These are phyloP conservation scores for Pseudocercospora fijiensis DNA, from an alignment of 2,329 filamentous ascomycete species.

Conservation along the genomic window DNA sequence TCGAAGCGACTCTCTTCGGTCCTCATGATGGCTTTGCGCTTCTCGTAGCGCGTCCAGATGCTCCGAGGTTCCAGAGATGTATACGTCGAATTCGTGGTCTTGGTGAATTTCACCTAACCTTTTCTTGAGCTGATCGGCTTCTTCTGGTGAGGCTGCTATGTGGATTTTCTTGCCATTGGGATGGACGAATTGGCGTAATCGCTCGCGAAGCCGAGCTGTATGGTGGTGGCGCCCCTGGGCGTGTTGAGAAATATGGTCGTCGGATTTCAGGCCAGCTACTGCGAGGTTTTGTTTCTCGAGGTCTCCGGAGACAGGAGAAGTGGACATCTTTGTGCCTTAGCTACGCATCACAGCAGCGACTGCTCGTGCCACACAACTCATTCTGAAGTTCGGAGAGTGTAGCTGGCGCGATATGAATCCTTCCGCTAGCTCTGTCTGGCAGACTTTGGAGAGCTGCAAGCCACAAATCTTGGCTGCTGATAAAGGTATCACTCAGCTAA, in stretches of 20 bases:
- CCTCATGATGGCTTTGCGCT: conserved; percentile 56
- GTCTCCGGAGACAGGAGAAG: conserved; percentile 6
- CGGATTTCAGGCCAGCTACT: not conserved
- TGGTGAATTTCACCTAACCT: conserved; percentile 44
- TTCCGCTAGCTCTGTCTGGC: not conserved
- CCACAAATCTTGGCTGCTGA: conserved; percentile 1
- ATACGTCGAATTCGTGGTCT: conserved; percentile 53
- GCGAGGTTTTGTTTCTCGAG: conserved; percentile 17
- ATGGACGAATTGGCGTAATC: conserved; percentile 55
- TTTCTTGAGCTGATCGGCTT: conserved; percentile 50
- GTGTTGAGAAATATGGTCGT: not conserved
- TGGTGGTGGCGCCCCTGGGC: conserved; percentile 14
- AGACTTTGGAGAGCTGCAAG: not conserved
- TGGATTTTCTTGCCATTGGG: conserved; percentile 59
- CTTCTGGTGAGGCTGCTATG: conserved; percentile 57
- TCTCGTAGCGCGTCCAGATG: conserved; percentile 52
- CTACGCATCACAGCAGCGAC: not conserved
- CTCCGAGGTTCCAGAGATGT: conserved; percentile 58
- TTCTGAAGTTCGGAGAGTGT: not conserved
- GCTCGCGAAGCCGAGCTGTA: conserved; percentile 36
- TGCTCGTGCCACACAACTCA: not conserved
- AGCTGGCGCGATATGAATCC: not conserved
- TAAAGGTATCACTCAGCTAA: conserved; percentile 5
- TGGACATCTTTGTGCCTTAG: conserved; percentile 8
- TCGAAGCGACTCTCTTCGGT: conserved; percentile 48